A percentile compares a stretch with the other conserved stretches of the same genome.
Evolutionary conservation across 2,329 filamentous ascomycete species (phyloP).

Genomic region (Immersiporthe knoxdaviesiana): DNA sequence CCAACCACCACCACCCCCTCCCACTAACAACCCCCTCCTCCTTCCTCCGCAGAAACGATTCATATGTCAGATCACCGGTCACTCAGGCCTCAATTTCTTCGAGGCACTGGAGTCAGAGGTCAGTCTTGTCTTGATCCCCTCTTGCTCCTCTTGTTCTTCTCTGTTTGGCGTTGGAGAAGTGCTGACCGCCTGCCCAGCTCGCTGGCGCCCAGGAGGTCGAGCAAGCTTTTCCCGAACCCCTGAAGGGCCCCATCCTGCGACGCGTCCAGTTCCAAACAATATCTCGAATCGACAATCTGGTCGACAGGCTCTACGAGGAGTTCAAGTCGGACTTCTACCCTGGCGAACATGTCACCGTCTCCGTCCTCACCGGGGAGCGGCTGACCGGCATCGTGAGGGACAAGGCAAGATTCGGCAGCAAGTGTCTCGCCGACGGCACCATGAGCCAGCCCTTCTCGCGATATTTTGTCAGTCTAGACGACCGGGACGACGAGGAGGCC

Average conservation of each 20-base stretch:
- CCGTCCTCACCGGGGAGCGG: slow-evolving; percentile 69
- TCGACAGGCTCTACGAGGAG: slow-evolving; percentile 71
- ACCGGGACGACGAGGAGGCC: slow-evolving; percentile 70
- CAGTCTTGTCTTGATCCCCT: slow-evolving; percentile 41
- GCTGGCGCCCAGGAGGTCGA: slow-evolving; percentile 87
- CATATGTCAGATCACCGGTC: slow-evolving; percentile 94
- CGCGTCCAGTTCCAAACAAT: slow-evolving; percentile 90
- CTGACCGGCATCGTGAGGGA: slow-evolving; percentile 78
- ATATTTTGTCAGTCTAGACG: slow-evolving; percentile 78
- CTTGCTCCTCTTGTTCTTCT: slow-evolving; percentile 11
- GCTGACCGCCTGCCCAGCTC: slow-evolving; percentile 53
- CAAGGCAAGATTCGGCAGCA: slow-evolving; percentile 75
- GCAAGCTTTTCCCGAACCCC: slow-evolving; percentile 84
- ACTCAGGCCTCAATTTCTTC: slow-evolving; percentile 89
- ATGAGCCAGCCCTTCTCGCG: slow-evolving; percentile 72
- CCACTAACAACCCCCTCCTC: slow-evolving; percentile 23
- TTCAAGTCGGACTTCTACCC: slow-evolving; percentile 92
- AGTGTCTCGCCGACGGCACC: slow-evolving; percentile 67
- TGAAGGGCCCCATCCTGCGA: slow-evolving; percentile 88
- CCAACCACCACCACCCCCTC: slow-evolving; percentile 13
- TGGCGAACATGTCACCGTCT: slow-evolving; percentile 79
- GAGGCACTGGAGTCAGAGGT: slow-evolving; percentile 92
- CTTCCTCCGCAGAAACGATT: slow-evolving; percentile 69
- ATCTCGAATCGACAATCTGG: slow-evolving; percentile 82
- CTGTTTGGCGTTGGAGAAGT: slow-evolving; percentile 10